Conservation (phyloP, 2,329 filamentous ascomycete species). For the Endocalyx cinctus region DNA sequence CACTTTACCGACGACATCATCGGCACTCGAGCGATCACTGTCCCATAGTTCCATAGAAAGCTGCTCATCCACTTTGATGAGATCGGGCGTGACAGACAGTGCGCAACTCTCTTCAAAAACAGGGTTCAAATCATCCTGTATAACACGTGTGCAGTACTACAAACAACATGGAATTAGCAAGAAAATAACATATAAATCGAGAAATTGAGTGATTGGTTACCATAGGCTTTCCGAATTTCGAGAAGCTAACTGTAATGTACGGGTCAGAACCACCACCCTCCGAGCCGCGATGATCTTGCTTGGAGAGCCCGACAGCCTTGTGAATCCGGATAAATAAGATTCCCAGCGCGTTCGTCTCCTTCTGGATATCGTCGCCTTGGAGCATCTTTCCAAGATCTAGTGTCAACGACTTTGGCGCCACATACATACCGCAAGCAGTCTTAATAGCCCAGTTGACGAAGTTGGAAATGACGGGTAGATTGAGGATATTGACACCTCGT, state of each 20-base stretch:
- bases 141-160: constrained; percentile 96
- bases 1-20: constrained; percentile 92
- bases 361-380: constrained; percentile 85
- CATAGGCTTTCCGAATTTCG: constrained; percentile 95
- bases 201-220: no score
- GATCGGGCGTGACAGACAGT: constrained; percentile 78
- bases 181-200: no score
- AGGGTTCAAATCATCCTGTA: constrained; percentile 90
- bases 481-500: constrained; percentile 83
- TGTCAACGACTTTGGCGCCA: constrained; percentile 90
- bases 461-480: constrained; percentile 87
- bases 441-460: constrained; percentile 96
- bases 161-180: no score
- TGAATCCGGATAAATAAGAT: constrained; percentile 92
- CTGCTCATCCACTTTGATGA: constrained; percentile 91
- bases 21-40: constrained; percentile 84
- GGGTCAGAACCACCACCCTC: constrained; percentile 87
- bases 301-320: constrained; percentile 80
- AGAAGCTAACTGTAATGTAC: constrained; percentile 92
- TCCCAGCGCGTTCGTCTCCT: constrained; percentile 80
- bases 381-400: constrained; percentile 88
- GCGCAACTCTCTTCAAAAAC: constrained; percentile 87
- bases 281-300: constrained; percentile 80
- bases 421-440: constrained; percentile 82
- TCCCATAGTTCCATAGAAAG: constrained; percentile 95